These are phyloP conservation scores for Arthroderma sp. DNA, from an alignment of 2,329 filamentous ascomycete genomes.

Conservation along the genomic window DNA sequence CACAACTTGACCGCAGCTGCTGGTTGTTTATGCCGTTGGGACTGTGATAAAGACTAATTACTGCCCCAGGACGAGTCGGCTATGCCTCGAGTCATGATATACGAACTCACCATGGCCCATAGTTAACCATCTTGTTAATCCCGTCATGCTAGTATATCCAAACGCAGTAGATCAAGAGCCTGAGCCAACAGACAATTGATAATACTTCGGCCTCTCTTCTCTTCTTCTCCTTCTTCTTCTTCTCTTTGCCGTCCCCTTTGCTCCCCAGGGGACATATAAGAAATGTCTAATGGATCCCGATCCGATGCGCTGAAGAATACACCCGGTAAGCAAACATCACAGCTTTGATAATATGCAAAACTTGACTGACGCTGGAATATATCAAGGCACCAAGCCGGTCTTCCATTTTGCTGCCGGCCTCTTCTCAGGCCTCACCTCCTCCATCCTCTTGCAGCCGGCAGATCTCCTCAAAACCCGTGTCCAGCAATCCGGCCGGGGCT, in stretches of 20 bases:
- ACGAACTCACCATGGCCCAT: not conserved
- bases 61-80: not conserved
- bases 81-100: not conserved
- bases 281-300: slow-evolving; percentile 14
- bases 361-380: not conserved
- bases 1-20: not conserved
- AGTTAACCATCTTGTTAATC: not conserved
- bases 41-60: not conserved
- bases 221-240: not conserved
- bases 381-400: slow-evolving; percentile 34
- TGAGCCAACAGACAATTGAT: not conserved
- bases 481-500: slow-evolving; percentile 63
- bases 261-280: not conserved
- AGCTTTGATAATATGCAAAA: too few relatives aligned
- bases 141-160: not conserved
- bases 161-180: too few relatives aligned
- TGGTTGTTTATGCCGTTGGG: too few relatives aligned
- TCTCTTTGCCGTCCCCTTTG: too few relatives aligned
- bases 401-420: slow-evolving; percentile 87
- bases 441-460: slow-evolving; percentile 82
- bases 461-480: slow-evolving; percentile 94
- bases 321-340: not conserved
- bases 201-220: not conserved
- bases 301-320: slow-evolving; percentile 8
- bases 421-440: slow-evolving; percentile 73